Base-by-base conservation (phyloP, 768 basidiomycete genomes). In the Termitomyces sp. region DNA sequence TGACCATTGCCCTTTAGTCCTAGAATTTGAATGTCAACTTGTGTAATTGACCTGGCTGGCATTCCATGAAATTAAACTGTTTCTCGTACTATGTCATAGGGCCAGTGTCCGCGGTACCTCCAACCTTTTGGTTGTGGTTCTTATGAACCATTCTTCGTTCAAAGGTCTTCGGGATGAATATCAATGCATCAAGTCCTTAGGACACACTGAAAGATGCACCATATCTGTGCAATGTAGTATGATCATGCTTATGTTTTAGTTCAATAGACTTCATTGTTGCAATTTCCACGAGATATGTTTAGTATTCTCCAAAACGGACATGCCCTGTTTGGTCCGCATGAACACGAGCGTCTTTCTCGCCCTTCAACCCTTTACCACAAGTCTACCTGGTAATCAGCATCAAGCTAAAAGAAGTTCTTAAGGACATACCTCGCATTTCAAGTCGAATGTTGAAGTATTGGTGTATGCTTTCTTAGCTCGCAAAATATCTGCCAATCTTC, bases 261-360 rank as follows among this genome's bases (percentile, higher is more conserved):
- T 5, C 5, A 36, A 16, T 14, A 36, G 13, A 14, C 34, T 14
- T 36, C 37, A 37, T 37, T 7, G 5, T 37, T 37, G 16, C 37
- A 37, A 18, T 5, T 37, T 37, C 5, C 18, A 16, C 5, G 2
- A 51, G 4, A 46, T n/a, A 44, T 27, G 22, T 53, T 48, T 41
- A 90, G 68, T 87, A 94, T 67, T 93, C 93, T 60, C 91, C 92
- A 63, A 95, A 95, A 42, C 78, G 77, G 20, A 81, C 80, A 71
- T 97, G 95, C 0, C 95, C 93, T 0, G 94, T 97, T 70, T 84
- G 76, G 64, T 82, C 81, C 5, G 96, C 96, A 68, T 98, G 96
- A 47, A 82, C 81, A 36, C 91, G 83, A 1, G 96, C 96, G 59
- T 86, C 94, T 66, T 94, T 98, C 76, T 98, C 95, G 34, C 96